Evolutionary conservation across 1,139 yeast genomes (phyloP), one percentile per base, ranked within the genome.

Genomic region (Wickerhamomyces sp.): DNA sequence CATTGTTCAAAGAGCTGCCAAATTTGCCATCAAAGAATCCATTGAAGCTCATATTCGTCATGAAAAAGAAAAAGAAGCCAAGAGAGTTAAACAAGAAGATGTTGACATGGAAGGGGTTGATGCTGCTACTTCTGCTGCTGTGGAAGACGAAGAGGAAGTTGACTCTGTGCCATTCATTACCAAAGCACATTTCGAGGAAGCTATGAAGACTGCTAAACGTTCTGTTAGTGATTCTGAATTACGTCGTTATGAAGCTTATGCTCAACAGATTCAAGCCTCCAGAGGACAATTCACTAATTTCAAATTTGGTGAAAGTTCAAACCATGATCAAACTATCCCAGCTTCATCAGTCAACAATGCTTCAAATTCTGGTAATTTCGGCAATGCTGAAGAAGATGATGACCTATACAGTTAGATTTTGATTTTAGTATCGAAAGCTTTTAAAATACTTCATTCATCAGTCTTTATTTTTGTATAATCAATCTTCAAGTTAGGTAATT

Each of bases 181-280:
- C 36, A 85, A 87, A 63, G 84, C 84, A 44, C 96, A 90, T 67
- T 89, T 94, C 62, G 96, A 94, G 69, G 99, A 93, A 73, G 99
- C 99, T 43, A 94, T 94, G 99, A 90, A 91, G 81, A 90, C 98
- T 1, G 99, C 99, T 45, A 86, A 90, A 71, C 87, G 98, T 62
- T 90, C 97, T 46, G 99, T 94, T 47, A 84, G 95, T 40, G 99
- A 94, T 65, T 86, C 97, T 40, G 99, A 94, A 71, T 79, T 94
- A 63, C 93, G 99, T 72, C 93, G 99, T 72, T 94, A 94, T 66
- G 99, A 94, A 73, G 95, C 98, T 14, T 94, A 91, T 63, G 96
- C 99, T 46, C 97, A 90, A 69, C 97, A 93, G 71, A 78, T 94
- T 67, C 94, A 84, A 68, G 88, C 96, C 44, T 87, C 97, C 2